Base-by-base conservation (phyloP, 108 stramenopile species). In the Cyclostephanos tholiformis region DNA sequence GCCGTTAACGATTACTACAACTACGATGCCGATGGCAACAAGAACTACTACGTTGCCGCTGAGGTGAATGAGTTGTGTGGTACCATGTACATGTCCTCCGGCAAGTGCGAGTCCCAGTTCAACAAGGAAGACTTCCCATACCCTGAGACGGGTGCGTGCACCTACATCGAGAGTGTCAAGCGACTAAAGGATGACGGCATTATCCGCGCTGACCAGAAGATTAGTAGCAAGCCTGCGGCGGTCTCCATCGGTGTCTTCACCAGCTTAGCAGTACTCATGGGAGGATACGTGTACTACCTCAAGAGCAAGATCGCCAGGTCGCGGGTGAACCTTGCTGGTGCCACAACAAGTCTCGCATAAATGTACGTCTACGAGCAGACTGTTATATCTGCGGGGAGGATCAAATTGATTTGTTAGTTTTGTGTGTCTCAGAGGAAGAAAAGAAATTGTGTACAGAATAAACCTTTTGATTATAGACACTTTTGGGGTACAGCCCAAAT, bases 101-200 rank as follows among this genome's bases (percentile, higher is more conserved):
- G 93, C 56, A 94, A 94, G 75, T 94, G 93, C 78, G 93, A 94
- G 64, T 82, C 82, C 35, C 77, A 86, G 51, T 84, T 94, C 30
- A 69, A 72, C 35, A 50, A 63, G 77, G 65, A 67, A 14, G 71
- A 70, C 58, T 77, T 91, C 26, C 82, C 82, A 67, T 90, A 91
- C 79, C 87, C 90, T 67, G 91, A 91, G 55, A 89, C 90, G 58
- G 85, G 83, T 23, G 88, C 93, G 8, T 94, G 93, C 69, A 78
- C 82, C 29, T 94, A 90, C 86, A 89, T 94, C 53, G 88, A 90
- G 65, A 89, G 93, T 23, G 88, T 94, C 72, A 94, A 94, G 79
- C 71, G 88, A 67, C 82, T 94, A 63, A 88, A 85, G 44, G 78
- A 72, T 14, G 90, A 94, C 75, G 93, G 93, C 73, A 89, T 94